Conservation (phyloP, 2,329 filamentous ascomycete genomes). For the Colletotrichum truncatum region DNA sequence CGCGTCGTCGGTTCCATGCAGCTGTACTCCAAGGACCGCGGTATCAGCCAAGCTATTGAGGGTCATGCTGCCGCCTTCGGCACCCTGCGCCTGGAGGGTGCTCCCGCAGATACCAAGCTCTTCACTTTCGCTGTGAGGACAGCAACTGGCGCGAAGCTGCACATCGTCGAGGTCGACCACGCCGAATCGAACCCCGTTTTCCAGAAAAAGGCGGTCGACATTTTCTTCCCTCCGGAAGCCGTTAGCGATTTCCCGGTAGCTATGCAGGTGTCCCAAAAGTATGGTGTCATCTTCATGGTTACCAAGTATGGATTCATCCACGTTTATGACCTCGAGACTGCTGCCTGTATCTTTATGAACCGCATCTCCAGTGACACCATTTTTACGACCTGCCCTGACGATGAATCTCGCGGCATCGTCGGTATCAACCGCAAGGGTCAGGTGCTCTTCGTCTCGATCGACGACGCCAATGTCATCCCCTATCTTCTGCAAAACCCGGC, state of each 20-base stretch:
- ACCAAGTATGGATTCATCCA: constrained; percentile 99
- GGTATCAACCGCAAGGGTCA: constrained; percentile 98
- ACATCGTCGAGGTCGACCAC: constrained; percentile 98
- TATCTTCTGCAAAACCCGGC: constrained; percentile 97
- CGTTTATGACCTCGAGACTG: constrained; percentile 96
- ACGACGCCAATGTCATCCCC: constrained; percentile 89
- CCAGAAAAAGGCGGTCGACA: constrained; percentile 94
- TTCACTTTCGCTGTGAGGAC: constrained; percentile 97
- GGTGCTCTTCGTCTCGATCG: constrained; percentile 91
- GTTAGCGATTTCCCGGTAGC: constrained; percentile 97
- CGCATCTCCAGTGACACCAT: constrained; percentile 99
- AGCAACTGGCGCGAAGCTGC: constrained; percentile 89
- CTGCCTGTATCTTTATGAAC: constrained; percentile 98
- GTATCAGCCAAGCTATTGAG: constrained; percentile 97
- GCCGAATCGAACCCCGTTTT: constrained; percentile 88
- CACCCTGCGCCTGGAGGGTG: constrained; percentile 87
- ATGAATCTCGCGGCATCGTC: constrained; percentile 85
- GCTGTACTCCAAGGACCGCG: constrained; percentile 93
- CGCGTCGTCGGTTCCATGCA: constrained; percentile 97
- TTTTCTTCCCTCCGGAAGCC: constrained; percentile 96
- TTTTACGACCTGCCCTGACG: constrained; percentile 90
- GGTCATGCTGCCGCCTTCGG: constrained; percentile 96
- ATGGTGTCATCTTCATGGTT: constrained; percentile 95
- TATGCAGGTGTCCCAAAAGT: constrained; percentile 96
- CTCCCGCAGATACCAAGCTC: constrained; percentile 89